Percentiles rank a stretch among this genome's conserved stretches.
Conservation (phyloP, 1,139 yeast species). For the Suhomyces chickasaworum region DNA sequence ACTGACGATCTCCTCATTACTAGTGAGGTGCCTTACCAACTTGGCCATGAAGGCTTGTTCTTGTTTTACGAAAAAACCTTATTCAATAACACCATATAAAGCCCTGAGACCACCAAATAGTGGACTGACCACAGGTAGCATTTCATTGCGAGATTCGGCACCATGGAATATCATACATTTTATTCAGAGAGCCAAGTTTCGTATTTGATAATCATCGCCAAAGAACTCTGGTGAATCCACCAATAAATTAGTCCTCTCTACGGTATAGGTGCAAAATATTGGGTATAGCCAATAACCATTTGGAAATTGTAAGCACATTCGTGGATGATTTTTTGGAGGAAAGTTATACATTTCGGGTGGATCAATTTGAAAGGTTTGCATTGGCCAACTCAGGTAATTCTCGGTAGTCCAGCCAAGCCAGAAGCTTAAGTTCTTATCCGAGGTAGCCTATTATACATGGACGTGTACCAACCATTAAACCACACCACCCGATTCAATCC, state of each 20-base stretch:
- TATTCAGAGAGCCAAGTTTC: too few relatives aligned
- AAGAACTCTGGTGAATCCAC: neutral
- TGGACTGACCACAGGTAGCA: too few relatives aligned
- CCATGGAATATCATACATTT: too few relatives aligned
- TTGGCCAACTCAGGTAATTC: neutral
- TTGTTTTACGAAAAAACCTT: neutral
- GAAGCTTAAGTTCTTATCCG: neutral
- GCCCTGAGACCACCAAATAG: too few relatives aligned
- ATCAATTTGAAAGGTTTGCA: neutral
- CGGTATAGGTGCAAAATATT: neutral
- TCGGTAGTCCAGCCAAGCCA: neutral
- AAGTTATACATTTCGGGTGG: neutral
- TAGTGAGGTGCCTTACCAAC: constrained; percentile 93
- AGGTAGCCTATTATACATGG: neutral
- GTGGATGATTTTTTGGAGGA: neutral
- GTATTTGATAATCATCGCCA: neutral
- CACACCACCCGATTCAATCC: neutral
- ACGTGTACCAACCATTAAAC: neutral
- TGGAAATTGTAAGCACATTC: neutral
- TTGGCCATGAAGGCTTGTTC: constrained; percentile 46
- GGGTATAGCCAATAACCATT: neutral
- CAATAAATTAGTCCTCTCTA: neutral
- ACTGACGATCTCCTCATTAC: constrained; percentile 89
- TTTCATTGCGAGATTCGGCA: too few relatives aligned
- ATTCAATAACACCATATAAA: too few relatives aligned